Conservation (phyloP, 345 rosid genomes). For the Aurinia saxatilis region DNA sequence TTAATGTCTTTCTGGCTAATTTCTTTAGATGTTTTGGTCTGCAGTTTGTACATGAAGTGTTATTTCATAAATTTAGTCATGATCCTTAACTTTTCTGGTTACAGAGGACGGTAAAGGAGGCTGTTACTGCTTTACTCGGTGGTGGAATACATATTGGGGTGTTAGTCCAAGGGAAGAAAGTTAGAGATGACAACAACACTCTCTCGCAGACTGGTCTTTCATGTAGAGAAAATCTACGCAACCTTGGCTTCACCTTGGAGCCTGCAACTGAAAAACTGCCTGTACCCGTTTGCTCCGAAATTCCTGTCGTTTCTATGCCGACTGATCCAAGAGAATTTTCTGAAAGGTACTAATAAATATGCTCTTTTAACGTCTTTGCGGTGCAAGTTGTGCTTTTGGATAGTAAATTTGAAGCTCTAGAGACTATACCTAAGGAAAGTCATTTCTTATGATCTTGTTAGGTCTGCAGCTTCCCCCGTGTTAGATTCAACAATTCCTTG, state of each 20-base stretch:
- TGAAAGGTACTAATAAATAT: conserved; percentile 38
- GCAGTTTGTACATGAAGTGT: not conserved
- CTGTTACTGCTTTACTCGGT: conserved; percentile 71
- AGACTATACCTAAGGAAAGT: conserved; percentile 10
- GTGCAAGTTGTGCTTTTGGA: not conserved
- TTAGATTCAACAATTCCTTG: conserved; percentile 32
- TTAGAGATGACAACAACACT: conserved; percentile 77
- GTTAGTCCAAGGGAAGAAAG: conserved; percentile 79
- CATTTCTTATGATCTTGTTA: conserved; percentile 28
- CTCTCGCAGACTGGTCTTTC: conserved; percentile 72
- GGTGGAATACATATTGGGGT: conserved; percentile 73
- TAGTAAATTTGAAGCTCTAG: conserved; percentile 9
- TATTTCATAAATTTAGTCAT: not conserved
- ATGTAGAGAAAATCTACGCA: conserved; percentile 47
- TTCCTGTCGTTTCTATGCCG: conserved; percentile 30
- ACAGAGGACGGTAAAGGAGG: conserved; percentile 78
- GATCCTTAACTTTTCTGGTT: conserved; percentile 9
- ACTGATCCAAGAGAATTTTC: conserved; percentile 27
- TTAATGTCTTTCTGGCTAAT: not conserved
- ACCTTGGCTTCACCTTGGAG: conserved; percentile 80
- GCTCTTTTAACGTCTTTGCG: not conserved
- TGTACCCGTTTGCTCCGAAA: conserved; percentile 39
- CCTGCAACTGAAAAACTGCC: conserved; percentile 37
- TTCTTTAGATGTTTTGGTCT: not conserved
- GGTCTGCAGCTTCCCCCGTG: conserved; percentile 35